phyloP scores from a whole-genome alignment of 2,329 filamentous ascomycete species.

The Hypoxylon sp. region DNA sequence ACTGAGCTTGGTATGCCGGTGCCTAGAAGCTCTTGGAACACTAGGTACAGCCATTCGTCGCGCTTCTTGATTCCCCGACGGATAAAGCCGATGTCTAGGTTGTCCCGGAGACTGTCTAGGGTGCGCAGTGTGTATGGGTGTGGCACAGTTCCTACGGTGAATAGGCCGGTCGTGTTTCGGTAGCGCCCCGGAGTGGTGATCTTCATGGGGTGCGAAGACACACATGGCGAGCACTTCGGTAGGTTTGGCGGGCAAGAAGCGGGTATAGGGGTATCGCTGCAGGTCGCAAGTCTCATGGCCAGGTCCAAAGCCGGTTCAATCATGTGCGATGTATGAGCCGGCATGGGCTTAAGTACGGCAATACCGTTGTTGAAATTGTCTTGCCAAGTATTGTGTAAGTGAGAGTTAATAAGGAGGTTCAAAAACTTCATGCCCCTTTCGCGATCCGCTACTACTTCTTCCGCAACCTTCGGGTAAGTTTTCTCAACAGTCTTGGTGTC shows the following conservation, averaged over 20 bases:
- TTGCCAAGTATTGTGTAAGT: slow-evolving; percentile 87
- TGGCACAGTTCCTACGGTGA: slow-evolving; percentile 86
- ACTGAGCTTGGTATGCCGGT: slow-evolving; percentile 67
- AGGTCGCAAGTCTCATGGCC: slow-evolving; percentile 78
- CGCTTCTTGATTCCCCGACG: slow-evolving; percentile 70
- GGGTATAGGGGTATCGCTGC: slow-evolving; percentile 76
- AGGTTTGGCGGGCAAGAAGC: slow-evolving; percentile 85
- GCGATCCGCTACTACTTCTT: slow-evolving; percentile 65
- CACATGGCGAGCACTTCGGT: slow-evolving; percentile 77
- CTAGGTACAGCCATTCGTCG: slow-evolving; percentile 78
- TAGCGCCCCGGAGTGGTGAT: slow-evolving; percentile 74
- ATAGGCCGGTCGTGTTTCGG: slow-evolving; percentile 75
- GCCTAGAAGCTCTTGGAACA: slow-evolving; percentile 75
- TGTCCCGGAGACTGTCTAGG: slow-evolving; percentile 68
- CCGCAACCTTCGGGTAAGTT: slow-evolving; percentile 73
- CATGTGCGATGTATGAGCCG: slow-evolving; percentile 77
- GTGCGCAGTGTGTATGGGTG: slow-evolving; percentile 87
- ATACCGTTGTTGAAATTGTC: slow-evolving; percentile 80
- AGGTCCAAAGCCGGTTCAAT: slow-evolving; percentile 75
- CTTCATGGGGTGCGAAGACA: slow-evolving; percentile 68
- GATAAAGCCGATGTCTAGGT: slow-evolving; percentile 70
- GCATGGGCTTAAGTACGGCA: slow-evolving; percentile 80
- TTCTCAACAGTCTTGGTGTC: slow-evolving; percentile 66
- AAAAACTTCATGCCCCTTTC: slow-evolving; percentile 71
- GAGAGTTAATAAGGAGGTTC: slow-evolving; percentile 79